Evolutionary conservation across 305 asterid genomes (phyloP).

Genomic region (Fraxinus sp.): DNA sequence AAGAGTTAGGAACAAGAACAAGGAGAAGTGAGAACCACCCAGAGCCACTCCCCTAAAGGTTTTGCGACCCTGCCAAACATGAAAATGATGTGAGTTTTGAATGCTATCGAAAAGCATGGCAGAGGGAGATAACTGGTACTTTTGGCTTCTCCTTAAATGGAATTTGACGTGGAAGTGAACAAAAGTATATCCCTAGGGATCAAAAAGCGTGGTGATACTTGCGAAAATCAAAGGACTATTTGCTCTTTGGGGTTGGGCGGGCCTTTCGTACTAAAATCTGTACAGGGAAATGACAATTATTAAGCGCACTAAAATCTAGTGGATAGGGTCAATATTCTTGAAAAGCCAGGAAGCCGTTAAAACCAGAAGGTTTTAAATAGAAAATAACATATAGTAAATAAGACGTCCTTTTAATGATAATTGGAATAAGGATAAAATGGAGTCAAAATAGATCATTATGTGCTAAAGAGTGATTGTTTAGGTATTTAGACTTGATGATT

Average conservation of each 20-base stretch:
- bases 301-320: no score
- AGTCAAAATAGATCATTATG: neutral
- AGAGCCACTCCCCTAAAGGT: neutral
- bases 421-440: neutral
- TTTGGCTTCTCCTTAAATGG: no score
- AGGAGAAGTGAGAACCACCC: neutral
- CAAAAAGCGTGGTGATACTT: no score
- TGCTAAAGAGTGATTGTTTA: neutral
- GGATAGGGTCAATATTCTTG: no score
- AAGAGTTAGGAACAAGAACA: neutral
- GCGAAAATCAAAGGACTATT: neutral
- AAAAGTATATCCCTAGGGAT: no score
- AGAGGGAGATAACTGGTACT: no score
- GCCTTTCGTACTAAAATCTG: no score
- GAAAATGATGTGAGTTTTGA: neutral
- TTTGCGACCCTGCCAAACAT: neutral
- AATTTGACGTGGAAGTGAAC: no score
- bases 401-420: neutral
- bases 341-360: neutral
- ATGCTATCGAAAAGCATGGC: no score
- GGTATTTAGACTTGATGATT: neutral
- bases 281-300: no score
- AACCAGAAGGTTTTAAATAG: neutral
- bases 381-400: neutral
- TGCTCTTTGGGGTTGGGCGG: neutral